A percentile compares a stretch with the other conserved stretches of the same genome.
Conservation (phyloP, 345 rosid species). For the Euphorbia peplus region DNA sequence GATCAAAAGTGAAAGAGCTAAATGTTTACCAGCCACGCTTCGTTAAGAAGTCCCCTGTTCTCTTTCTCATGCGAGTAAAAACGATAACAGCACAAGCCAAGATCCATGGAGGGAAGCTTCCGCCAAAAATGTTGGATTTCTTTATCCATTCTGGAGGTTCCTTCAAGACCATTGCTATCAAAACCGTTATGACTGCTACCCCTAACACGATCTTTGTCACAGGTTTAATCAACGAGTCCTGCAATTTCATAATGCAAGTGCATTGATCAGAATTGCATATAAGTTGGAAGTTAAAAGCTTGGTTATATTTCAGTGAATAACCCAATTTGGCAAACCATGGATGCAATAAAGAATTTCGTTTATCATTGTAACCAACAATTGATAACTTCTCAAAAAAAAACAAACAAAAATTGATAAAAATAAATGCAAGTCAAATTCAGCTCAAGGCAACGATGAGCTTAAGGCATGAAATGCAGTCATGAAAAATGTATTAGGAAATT, state of each 20-base stretch:
- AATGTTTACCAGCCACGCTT: conserved; percentile 38
- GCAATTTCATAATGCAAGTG: conserved; percentile 32
- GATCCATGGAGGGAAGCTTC: conserved; percentile 83
- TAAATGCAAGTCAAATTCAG: neutral
- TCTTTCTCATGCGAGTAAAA: conserved; percentile 90
- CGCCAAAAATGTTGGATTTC: conserved; percentile 39
- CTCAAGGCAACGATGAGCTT: no score
- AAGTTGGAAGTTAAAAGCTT: neutral
- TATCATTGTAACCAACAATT: neutral
- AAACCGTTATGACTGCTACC: conserved; percentile 43
- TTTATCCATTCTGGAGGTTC: conserved; percentile 70
- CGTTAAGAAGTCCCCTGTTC: conserved; percentile 64
- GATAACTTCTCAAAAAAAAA: neutral
- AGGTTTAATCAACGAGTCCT: conserved; percentile 88
- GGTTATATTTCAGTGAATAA: neutral
- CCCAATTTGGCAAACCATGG: neutral
- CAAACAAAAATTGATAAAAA: no score
- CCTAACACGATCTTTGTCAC: conserved; percentile 73
- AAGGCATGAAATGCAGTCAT: no score
- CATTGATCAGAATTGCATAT: neutral
- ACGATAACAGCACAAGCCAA: conserved; percentile 81
- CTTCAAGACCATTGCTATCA: conserved; percentile 51
- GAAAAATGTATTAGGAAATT: no score
- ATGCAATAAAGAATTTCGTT: neutral
- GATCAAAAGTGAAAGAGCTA: neutral